phyloP scores from a whole-genome alignment of 2,329 filamentous ascomycete genomes.

The Calonectria leucothoes region DNA sequence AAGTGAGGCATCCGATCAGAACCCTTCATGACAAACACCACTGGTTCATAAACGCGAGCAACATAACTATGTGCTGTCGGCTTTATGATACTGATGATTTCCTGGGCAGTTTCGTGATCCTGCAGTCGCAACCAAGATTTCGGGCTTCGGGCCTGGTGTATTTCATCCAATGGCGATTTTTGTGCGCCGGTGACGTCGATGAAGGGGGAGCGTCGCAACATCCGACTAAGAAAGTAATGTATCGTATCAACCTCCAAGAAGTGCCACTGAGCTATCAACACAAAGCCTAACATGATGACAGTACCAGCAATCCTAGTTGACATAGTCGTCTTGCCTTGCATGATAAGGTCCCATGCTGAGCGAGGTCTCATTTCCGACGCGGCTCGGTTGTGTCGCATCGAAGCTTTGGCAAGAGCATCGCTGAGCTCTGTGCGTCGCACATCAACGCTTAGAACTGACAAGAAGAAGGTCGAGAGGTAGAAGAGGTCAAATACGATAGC shows the following conservation, averaged over 20 bases:
- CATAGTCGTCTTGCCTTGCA: constrained; percentile 73
- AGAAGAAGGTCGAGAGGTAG: constrained; percentile 83
- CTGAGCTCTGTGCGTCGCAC: constrained; percentile 80
- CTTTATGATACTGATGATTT: constrained; percentile 81
- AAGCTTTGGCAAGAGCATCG: constrained; percentile 73
- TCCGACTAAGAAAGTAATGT: constrained; percentile 39
- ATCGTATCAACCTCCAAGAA: constrained; percentile 74
- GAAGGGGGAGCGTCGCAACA: constrained; percentile 33
- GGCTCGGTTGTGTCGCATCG: constrained; percentile 53
- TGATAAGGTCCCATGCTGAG: constrained; percentile 68
- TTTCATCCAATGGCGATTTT: constrained; percentile 59
- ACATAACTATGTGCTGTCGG: constrained; percentile 78
- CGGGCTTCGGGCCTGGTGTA: constrained; percentile 82
- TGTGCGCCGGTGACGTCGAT: constrained; percentile 44
- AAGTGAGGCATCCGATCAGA: constrained; percentile 72
- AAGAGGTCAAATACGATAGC: constrained; percentile 83
- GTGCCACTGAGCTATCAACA: constrained; percentile 81
- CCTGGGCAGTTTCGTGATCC: constrained; percentile 81
- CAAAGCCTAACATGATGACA: constrained; percentile 77
- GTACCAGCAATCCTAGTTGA: constrained; percentile 82
- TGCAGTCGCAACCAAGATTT: constrained; percentile 82
- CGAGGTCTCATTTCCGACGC: constrained; percentile 37
- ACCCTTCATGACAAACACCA: constrained; percentile 77
- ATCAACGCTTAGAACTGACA: constrained; percentile 83
- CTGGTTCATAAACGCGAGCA: constrained; percentile 79